A percentile compares a stretch with the other conserved stretches of the same genome.
Conservation (phyloP, 2,329 filamentous ascomycete species). For the Aaosphaeria pasadenensis region DNA sequence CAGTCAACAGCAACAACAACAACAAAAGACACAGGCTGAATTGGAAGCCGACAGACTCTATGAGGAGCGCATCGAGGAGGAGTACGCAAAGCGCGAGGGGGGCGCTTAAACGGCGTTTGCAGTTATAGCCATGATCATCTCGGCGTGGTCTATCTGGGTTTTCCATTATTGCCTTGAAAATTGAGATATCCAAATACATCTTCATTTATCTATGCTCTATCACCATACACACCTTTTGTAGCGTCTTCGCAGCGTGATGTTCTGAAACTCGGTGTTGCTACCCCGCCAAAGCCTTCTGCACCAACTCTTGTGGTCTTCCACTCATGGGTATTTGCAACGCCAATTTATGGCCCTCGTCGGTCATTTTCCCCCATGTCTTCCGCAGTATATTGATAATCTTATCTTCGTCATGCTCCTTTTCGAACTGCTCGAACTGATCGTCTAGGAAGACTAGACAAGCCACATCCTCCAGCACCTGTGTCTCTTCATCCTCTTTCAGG, state of each 20-base stretch:
- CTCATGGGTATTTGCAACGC: constrained; percentile 34
- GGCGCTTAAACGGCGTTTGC: constrained; percentile 23
- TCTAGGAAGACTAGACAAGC: constrained; percentile 86
- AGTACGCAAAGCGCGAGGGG: constrained; percentile 39
- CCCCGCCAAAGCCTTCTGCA: constrained; percentile 31
- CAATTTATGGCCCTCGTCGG: constrained; percentile 28
- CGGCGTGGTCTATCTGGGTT: not conserved
- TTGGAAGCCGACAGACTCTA: constrained; percentile 33
- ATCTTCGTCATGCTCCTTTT: constrained; percentile 68
- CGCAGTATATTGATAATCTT: constrained; percentile 61
- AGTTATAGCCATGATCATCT: not conserved
- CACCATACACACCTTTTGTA: not conserved
- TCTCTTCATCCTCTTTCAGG: constrained; percentile 61
- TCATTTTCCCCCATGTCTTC: constrained; percentile 44
- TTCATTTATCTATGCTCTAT: too few species aligned
- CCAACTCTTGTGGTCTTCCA: constrained; percentile 24
- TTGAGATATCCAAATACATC: not conserved
- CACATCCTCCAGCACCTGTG: constrained; percentile 78
- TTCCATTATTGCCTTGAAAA: not conserved
- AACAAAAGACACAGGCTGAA: constrained; percentile 27
- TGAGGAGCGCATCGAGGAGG: constrained; percentile 39
- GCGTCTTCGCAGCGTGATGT: not conserved
- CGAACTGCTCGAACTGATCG: constrained; percentile 80
- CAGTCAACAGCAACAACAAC: constrained; percentile 8
- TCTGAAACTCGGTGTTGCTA: constrained; percentile 3